Percentiles rank a stretch among this genome's conserved stretches.
phyloP scores from a whole-genome alignment of 2,329 filamentous ascomycete species.

The Fusarium neocosmosporiellum region DNA sequence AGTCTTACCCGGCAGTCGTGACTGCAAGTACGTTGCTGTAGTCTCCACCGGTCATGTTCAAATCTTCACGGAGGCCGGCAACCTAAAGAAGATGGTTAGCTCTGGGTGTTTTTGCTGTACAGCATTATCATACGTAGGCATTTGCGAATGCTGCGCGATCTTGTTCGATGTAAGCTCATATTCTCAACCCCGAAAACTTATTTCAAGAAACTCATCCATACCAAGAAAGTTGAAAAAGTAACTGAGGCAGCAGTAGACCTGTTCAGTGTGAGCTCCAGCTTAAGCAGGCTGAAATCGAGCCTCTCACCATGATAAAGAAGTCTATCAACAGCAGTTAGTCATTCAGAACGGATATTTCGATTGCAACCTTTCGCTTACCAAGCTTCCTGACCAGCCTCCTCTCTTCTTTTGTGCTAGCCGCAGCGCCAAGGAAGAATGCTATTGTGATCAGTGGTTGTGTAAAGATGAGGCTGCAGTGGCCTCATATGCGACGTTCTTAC shows the following conservation, averaged over 20 bases:
- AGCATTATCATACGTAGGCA: conserved; percentile 48
- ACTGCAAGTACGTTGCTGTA: conserved; percentile 43
- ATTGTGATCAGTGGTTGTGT: not conserved
- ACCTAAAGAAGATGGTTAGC: conserved; percentile 38
- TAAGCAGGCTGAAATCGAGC: fast-evolving
- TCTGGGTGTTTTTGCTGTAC: fast-evolving
- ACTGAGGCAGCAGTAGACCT: conserved; percentile 50
- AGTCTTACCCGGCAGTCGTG: conserved; percentile 42
- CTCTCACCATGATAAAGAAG: conserved; percentile 47
- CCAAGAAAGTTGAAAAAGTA: conserved; percentile 55
- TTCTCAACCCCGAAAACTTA: not conserved
- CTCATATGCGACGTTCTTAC: not conserved
- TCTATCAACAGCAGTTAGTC: conserved; percentile 21
- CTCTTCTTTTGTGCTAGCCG: conserved; percentile 39
- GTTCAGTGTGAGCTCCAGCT: not conserved
- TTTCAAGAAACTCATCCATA: conserved; percentile 2
- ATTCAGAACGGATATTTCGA: not conserved
- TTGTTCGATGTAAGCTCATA: not conserved
- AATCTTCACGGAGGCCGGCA: conserved; percentile 56
- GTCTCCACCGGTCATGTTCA: conserved; percentile 56
- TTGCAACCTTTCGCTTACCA: conserved; percentile 25
- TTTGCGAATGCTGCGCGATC: conserved; percentile 48
- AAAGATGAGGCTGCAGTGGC: not conserved
- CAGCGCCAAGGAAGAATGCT: conserved; percentile 19
- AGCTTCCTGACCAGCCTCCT: conserved; percentile 44